Evolutionary conservation across 2,329 filamentous ascomycete genomes (phyloP).

Genomic region (Lasiodiplodia gonubiensis): DNA sequence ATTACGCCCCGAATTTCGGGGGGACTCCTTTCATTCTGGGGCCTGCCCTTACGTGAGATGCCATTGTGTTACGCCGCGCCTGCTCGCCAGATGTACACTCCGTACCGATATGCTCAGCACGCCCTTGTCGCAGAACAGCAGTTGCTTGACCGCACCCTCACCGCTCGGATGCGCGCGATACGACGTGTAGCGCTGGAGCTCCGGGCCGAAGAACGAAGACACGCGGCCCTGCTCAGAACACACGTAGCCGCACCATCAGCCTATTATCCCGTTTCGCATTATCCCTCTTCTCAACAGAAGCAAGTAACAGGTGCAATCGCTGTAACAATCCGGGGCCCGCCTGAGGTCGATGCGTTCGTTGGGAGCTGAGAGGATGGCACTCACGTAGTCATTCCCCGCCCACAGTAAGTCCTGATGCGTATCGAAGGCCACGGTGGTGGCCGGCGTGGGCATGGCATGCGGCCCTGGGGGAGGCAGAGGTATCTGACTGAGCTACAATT

Average conservation of each 20-base stretch:
- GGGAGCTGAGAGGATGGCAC: constrained; percentile 36
- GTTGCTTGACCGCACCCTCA: constrained; percentile 83
- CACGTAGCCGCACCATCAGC: constrained; percentile 11
- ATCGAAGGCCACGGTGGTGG: constrained; percentile 87
- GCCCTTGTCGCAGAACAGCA: constrained; percentile 89
- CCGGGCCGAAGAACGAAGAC: constrained; percentile 83
- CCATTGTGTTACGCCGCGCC: constrained; percentile 85
- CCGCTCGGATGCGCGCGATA: constrained; percentile 76
- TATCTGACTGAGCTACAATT: constrained; percentile 74
- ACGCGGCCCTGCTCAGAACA: constrained; percentile 73
- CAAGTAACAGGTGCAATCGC: neutral
- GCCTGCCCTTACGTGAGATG: constrained; percentile 69
- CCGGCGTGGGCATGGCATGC: constrained; percentile 70
- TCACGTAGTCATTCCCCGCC: constrained; percentile 88
- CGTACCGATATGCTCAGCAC: constrained; percentile 82
- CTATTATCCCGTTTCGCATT: neutral
- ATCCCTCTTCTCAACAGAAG: neutral
- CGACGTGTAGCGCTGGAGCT: constrained; percentile 88
- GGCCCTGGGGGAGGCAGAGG: constrained; percentile 77
- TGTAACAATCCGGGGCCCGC: neutral
- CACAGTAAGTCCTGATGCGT: constrained; percentile 87
- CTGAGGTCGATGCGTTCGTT: neutral
- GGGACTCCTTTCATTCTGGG: constrained; percentile 11
- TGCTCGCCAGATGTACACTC: constrained; percentile 86
- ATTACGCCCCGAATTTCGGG: neutral